These are phyloP conservation scores for Barnettozyma siamensis DNA, from an alignment of 805 yeast genomes.

Conservation along the genomic window DNA sequence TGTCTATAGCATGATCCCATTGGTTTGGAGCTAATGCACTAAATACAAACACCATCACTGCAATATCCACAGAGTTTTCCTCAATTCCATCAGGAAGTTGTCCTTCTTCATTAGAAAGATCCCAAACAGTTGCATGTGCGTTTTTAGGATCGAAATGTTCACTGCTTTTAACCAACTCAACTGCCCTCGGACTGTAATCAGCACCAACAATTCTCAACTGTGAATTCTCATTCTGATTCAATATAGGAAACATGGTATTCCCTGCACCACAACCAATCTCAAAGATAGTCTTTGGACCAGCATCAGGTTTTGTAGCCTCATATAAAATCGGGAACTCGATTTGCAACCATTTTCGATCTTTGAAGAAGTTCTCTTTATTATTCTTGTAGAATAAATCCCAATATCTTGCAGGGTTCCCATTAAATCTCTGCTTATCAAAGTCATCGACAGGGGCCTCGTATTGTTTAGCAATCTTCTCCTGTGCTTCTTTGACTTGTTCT, in stretches of 20 bases:
- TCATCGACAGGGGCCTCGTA: constrained; percentile 80
- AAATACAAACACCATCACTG: constrained; percentile 93
- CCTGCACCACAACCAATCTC: constrained; percentile 99
- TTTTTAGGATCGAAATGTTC: constrained; percentile 51
- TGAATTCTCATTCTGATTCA: constrained; percentile 78
- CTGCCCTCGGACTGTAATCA: constrained; percentile 87
- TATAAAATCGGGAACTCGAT: constrained; percentile 87
- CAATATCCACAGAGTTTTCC: constrained; percentile 77
- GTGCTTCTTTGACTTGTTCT: constrained; percentile 73
- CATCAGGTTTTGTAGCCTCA: constrained; percentile 66
- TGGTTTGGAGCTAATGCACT: constrained; percentile 89
- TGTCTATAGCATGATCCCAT: constrained; percentile 77
- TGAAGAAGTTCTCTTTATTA: constrained; percentile 89
- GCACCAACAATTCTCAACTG: constrained; percentile 71
- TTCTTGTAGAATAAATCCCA: constrained; percentile 94
- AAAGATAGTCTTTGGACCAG: constrained; percentile 66
- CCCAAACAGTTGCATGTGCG: constrained; percentile 93
- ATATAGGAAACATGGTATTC: constrained; percentile 88
- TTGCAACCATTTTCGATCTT: constrained; percentile 93
- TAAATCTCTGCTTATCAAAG: constrained; percentile 72
- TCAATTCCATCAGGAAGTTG: constrained; percentile 79
- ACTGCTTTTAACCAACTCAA: constrained; percentile 69
- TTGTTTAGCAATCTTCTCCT: constrained; percentile 68
- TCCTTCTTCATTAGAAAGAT: constrained; percentile 72
- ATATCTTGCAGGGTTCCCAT: constrained; percentile 82